Percentiles rank a stretch among this genome's conserved stretches.
Conservation (phyloP, 495 filamentous ascomycete genomes). For the Darksidea phi region DNA sequence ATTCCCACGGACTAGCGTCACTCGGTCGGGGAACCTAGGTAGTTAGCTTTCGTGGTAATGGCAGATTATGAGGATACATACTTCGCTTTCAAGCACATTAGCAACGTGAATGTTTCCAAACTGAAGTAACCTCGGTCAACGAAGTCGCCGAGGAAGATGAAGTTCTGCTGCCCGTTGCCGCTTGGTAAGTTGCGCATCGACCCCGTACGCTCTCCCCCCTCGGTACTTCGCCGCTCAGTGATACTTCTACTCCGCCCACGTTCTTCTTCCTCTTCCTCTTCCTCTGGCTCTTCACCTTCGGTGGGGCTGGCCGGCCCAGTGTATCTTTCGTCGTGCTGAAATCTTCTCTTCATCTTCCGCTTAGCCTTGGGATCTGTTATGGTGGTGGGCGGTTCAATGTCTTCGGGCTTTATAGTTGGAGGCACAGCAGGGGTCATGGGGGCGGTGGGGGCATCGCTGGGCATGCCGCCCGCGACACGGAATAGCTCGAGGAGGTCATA, state of each 20-base stretch:
- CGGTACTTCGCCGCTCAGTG: constrained; percentile 34
- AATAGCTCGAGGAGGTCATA: constrained; percentile 98
- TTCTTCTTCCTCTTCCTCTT: constrained; percentile 50
- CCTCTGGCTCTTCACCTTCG: constrained; percentile 51
- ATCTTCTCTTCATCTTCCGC: constrained; percentile 66
- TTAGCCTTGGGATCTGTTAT: constrained; percentile 81
- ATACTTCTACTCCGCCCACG: constrained; percentile 44
- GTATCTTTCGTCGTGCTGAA: constrained; percentile 44
- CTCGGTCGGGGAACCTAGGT: constrained; percentile 82
- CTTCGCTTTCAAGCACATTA: constrained; percentile 97
- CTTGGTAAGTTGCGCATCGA: constrained; percentile 33
- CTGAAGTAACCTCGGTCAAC: constrained; percentile 98
- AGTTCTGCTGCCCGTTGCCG: constrained; percentile 69
- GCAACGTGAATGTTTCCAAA: constrained; percentile 89
- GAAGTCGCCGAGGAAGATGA: constrained; percentile 95
- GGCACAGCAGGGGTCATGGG: constrained; percentile 37
- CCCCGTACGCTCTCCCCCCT: constrained; percentile 29
- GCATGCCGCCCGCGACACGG: constrained; percentile 93
- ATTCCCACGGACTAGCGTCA: constrained; percentile 94
- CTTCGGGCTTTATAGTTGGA: constrained; percentile 72
- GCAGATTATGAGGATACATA: constrained; percentile 46
- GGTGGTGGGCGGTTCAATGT: constrained; percentile 81
- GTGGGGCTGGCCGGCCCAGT: constrained; percentile 43
- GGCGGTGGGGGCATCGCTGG: constrained; percentile 62
- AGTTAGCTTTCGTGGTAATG: constrained; percentile 15